A percentile compares a stretch with the other conserved stretches of the same genome.
Conservation (phyloP, 495 filamentous ascomycete species). For the Penicillium lividum region DNA sequence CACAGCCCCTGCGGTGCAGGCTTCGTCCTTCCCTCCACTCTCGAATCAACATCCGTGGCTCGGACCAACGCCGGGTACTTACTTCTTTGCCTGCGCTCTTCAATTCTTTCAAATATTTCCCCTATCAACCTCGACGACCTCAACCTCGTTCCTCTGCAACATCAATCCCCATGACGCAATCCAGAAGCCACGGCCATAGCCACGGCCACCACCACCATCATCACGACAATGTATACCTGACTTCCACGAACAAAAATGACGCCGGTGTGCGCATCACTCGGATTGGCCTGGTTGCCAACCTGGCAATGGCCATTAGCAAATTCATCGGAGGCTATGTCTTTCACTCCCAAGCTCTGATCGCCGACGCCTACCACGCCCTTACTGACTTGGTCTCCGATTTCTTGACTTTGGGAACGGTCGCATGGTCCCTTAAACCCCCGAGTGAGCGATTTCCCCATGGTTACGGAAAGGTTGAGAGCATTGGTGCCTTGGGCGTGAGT, state of each 20-base stretch:
- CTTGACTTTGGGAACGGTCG: constrained; percentile 88
- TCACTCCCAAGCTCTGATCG: constrained; percentile 89
- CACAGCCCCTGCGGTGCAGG: constrained; percentile 50
- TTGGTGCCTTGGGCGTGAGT: constrained; percentile 91
- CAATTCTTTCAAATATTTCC: constrained; percentile 14
- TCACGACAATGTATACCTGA: constrained; percentile 87
- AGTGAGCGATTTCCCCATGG: constrained; percentile 81
- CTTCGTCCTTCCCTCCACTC: constrained; percentile 41
- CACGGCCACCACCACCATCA: constrained; percentile 66
- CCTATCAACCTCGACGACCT: constrained; percentile 23
- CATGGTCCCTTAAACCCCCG: constrained; percentile 83
- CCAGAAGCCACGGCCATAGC: constrained; percentile 33
- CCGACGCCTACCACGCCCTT: constrained; percentile 91
- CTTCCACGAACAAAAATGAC: constrained; percentile 85
- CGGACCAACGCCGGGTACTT: constrained; percentile 33
- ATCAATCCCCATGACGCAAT: constrained; percentile 40
- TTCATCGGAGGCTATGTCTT: constrained; percentile 90
- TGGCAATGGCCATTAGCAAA: constrained; percentile 91
- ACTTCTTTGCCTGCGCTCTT: constrained; percentile 24
- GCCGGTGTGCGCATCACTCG: constrained; percentile 93
- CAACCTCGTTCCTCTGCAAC: constrained; percentile 22
- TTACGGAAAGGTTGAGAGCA: constrained; percentile 95
- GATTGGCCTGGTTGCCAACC: constrained; percentile 87
- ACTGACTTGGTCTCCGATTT: constrained; percentile 95
- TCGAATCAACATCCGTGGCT: constrained; percentile 16